Evolutionary conservation across 345 rosid genomes (phyloP), one percentile per base, ranked within the genome.

Genomic region (Eutrema japonicum): DNA sequence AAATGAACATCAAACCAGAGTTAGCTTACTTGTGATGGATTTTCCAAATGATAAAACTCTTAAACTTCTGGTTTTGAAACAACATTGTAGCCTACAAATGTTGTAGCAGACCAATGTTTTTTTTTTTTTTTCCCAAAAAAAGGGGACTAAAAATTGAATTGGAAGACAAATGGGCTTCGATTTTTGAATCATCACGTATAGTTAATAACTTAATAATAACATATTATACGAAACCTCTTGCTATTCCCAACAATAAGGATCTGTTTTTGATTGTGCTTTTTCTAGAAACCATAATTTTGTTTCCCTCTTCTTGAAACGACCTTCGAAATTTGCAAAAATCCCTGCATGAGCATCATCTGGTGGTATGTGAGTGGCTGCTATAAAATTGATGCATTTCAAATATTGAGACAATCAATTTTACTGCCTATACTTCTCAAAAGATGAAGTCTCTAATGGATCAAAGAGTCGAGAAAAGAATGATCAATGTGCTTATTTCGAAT

Each of bases 401-500:
- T 45, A 45, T 5, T 51, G 16, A 1, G 12, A 30, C 33, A 54
- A 54, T 32, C 59, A 30, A n/a, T 36, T 33, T n/a, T 33, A 13
- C 4, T 33, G 60, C 11, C 60, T 22, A 33, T 3, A 54, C 10
- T 55, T 33, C 26, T 30, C 38, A 32, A 56, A 56, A n/a, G 38
- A 56, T 35, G 27, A 37, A 0, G 2, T 58, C 26, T 2, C 27
- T 1, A 45, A 32, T 45, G 64, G 64, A 68, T 55, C 53, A 68
- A 43, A 43, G 29, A 13, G 8, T 38, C 10, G 27, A 41, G 7
- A 67, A 67, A 52, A 42, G 6, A 33, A 55, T 9, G 55, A 69
- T 56, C 27, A 56, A 13, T 45, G 73, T 69, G 13, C 4, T 69
- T 45, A 16, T 45, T 18, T 55, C n/a, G 1, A 2, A 69, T 46